Conservation (phyloP, 805 yeast genomes). For the Candida namnaoensis region DNA sequence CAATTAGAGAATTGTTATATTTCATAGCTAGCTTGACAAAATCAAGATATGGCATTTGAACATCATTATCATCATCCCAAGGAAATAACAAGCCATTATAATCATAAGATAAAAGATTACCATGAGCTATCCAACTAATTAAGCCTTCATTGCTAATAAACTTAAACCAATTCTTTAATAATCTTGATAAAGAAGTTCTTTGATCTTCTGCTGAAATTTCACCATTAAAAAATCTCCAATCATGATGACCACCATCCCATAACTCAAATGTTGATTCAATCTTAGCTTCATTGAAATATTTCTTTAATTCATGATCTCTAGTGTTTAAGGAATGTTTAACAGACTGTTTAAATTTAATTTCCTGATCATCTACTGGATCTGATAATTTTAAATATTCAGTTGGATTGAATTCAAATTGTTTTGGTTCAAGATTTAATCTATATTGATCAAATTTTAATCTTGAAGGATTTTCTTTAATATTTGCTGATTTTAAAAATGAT, state of each 20-base stretch:
- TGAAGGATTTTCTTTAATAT: no score
- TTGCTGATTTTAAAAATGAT: no score
- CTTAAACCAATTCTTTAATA: constrained; percentile 38
- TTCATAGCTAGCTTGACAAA: constrained; percentile 31
- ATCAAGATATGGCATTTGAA: constrained; percentile 40
- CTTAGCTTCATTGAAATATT: constrained; percentile 23
- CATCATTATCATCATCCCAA: constrained; percentile 55
- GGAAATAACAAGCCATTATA: constrained; percentile 50
- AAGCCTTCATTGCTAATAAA: constrained; percentile 33
- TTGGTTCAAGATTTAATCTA: background rate
- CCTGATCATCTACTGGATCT: constrained; percentile 4
- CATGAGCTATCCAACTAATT: constrained; percentile 53
- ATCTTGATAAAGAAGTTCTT: constrained; percentile 30
- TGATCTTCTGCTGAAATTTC: constrained; percentile 31
- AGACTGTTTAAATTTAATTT: constrained; percentile 18
- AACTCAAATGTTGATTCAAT: constrained; percentile 1
- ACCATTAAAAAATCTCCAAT: constrained; percentile 51
- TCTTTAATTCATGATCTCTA: constrained; percentile 20
- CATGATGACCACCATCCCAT: constrained; percentile 31
- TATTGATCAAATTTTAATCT: background rate
- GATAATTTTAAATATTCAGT: no score
- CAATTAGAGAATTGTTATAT: constrained; percentile 36
- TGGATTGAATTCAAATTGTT: background rate
- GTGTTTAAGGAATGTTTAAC: constrained; percentile 19
- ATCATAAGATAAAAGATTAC: constrained; percentile 48